Evolutionary conservation across 139 green algal species (phyloP).

Genomic region (Chlorella vulgaris): DNA sequence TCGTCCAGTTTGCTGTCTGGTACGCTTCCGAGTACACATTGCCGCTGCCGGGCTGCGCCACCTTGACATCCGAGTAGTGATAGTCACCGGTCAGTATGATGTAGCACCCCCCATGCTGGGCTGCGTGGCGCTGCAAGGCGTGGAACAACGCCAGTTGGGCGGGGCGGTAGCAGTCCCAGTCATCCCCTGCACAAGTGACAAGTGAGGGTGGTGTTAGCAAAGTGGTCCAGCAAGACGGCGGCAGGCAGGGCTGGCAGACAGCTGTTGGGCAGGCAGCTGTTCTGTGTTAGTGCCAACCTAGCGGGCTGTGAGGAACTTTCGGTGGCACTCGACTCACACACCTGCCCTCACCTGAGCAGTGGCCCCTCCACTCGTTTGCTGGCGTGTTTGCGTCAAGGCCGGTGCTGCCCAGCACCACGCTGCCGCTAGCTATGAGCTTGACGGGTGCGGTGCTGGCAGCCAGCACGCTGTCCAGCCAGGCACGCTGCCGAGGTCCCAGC

Average conservation of each 20-base stretch:
- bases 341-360: conserved; percentile 17
- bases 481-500: conserved; percentile 15
- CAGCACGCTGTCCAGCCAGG: conserved; percentile 17
- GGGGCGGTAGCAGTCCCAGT: conserved; percentile 30
- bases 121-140: conserved; percentile 20
- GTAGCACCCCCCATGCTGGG: neutral
- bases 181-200: neutral
- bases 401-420: conserved; percentile 7
- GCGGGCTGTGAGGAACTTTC: too few species aligned
- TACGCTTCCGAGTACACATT: neutral
- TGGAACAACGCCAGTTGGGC: conserved; percentile 16
- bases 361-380: neutral
- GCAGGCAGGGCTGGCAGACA: neutral
- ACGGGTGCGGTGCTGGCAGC: neutral
- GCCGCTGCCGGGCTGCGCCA: conserved; percentile 1
- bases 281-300: too few species aligned
- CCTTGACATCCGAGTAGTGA: conserved; percentile 14
- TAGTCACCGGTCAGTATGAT: conserved; percentile 21
- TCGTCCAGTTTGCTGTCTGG: neutral
- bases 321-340: too few species aligned
- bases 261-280: too few species aligned
- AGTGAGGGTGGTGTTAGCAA: neutral
- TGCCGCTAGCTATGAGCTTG: conserved; percentile 27
- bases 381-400: conserved; percentile 1
- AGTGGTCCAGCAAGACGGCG: neutral